A percentile compares a stretch with the other conserved stretches of the same genome.
phyloP scores from a whole-genome alignment of 441 rosid species.

The Caryocar brasiliense region DNA sequence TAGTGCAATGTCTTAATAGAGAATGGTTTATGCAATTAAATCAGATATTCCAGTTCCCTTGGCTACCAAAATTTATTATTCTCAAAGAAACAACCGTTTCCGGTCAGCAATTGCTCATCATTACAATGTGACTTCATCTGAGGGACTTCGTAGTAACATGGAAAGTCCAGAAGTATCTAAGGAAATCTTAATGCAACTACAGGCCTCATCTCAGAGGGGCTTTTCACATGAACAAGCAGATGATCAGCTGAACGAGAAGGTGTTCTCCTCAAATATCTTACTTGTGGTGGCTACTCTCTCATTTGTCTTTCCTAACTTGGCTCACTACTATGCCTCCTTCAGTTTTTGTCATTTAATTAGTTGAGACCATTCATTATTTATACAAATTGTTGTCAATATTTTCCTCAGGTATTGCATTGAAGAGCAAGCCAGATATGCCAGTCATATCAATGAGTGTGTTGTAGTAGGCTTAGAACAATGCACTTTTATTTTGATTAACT shows the following conservation, averaged over 20 bases:
- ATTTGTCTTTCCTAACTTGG: not conserved
- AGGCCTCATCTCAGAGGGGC: slow-evolving; percentile 18
- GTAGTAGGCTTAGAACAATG: no score
- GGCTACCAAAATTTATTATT: slow-evolving; percentile 54
- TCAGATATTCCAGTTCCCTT: slow-evolving; percentile 48
- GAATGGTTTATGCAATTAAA: slow-evolving; percentile 2
- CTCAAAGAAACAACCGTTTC: slow-evolving; percentile 44
- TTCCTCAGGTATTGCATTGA: not conserved
- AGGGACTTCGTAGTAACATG: slow-evolving; percentile 14
- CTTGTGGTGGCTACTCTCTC: not conserved
- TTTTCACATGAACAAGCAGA: slow-evolving; percentile 19
- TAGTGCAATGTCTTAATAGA: slow-evolving; percentile 4
- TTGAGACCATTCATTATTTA: not conserved
- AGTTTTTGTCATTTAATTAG: not conserved
- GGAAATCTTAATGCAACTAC: slow-evolving; percentile 10
- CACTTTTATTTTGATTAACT: not conserved
- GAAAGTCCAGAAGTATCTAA: slow-evolving; percentile 18
- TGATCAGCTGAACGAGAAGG: slow-evolving; percentile 18
- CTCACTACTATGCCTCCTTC: not conserved
- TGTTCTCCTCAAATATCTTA: slow-evolving; percentile 11
- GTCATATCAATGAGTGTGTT: not conserved
- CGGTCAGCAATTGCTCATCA: slow-evolving; percentile 32
- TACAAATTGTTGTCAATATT: not conserved
- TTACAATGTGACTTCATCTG: slow-evolving; percentile 21
- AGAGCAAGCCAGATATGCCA: not conserved